Evolutionary conservation across 1,139 yeast species (phyloP).

Genomic region (Pichia sp.): DNA sequence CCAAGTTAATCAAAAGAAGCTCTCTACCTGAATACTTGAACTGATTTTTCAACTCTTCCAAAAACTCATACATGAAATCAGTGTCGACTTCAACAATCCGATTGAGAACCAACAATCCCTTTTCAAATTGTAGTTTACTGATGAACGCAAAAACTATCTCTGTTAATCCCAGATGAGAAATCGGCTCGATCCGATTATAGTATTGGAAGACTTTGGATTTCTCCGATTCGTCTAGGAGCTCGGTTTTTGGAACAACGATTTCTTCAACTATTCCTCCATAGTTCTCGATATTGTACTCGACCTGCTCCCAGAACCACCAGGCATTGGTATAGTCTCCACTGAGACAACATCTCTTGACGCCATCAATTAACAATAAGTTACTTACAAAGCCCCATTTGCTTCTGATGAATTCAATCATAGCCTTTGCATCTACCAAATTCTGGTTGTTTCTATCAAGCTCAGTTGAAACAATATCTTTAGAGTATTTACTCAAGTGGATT

Average conservation of each 20-base stretch:
- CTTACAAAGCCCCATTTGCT: constrained; percentile 18
- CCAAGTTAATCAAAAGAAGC: constrained; percentile 13
- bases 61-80: constrained; percentile 13
- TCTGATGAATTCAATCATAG: constrained; percentile 15
- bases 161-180: constrained; percentile 16
- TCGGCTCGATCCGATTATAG: constrained; percentile 23
- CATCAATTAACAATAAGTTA: constrained; percentile 16
- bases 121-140: constrained; percentile 12
- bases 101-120: constrained; percentile 16
- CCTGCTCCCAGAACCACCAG: constrained; percentile 20
- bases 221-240: constrained; percentile 15
- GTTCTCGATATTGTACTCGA: constrained; percentile 17
- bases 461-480: background rate
- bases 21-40: constrained; percentile 20
- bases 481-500: constrained; percentile 14
- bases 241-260: constrained; percentile 15
- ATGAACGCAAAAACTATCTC: constrained; percentile 17
- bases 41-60: constrained; percentile 10
- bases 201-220: constrained; percentile 17
- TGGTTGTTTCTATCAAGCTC: background rate
- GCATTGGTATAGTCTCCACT: constrained; percentile 15
- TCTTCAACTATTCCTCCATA: constrained; percentile 16
- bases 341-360: constrained; percentile 14
- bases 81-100: constrained; percentile 16
- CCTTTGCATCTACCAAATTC: constrained; percentile 16